Conservation (phyloP, 208 protist species). For the Leptomonas pyrrhocoris region DNA sequence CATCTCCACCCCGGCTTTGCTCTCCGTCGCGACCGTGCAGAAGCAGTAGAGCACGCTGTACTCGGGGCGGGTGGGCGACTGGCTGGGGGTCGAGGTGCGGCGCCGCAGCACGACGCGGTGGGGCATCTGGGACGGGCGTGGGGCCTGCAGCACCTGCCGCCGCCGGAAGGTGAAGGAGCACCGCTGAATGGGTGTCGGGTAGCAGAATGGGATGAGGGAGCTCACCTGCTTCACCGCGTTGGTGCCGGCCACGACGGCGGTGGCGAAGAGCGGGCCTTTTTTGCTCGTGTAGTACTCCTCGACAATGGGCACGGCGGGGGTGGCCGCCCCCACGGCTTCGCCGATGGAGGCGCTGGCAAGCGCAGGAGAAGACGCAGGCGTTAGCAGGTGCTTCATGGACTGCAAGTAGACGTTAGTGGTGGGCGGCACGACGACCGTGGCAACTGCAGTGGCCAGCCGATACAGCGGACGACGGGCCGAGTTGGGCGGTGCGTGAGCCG, state of each 20-base stretch:
- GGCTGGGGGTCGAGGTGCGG: conserved; percentile 42
- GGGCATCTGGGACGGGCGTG: conserved; percentile 63
- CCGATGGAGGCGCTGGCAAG: neutral
- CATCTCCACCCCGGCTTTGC: conserved; percentile 95
- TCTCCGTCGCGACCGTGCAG: conserved; percentile 84
- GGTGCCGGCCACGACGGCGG: conserved; percentile 90
- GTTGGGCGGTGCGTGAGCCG: neutral
- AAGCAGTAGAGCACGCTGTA: conserved; percentile 89
- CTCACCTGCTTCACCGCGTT: conserved; percentile 93
- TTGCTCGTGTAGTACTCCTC: conserved; percentile 90
- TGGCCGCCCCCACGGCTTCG: conserved; percentile 1
- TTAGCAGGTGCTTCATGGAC: conserved; percentile 72
- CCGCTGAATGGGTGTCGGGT: conserved; percentile 89
- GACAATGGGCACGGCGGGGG: conserved; percentile 48
- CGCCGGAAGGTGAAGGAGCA: conserved; percentile 90
- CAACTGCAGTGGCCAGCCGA: conserved; percentile 79
- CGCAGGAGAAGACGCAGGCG: conserved; percentile 33
- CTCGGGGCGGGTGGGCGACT: conserved; percentile 37
- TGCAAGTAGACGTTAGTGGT: conserved; percentile 64
- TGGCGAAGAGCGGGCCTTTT: conserved; percentile 86
- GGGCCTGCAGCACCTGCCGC: conserved; percentile 42
- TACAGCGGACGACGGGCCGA: conserved; percentile 44
- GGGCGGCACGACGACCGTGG: conserved; percentile 81
- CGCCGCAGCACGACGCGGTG: conserved; percentile 81
- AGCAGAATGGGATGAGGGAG: conserved; percentile 95